Evolutionary conservation across 345 rosid genomes (phyloP), one percentile per base, ranked within the genome.

Genomic region (Eucalyptus fibrosa): DNA sequence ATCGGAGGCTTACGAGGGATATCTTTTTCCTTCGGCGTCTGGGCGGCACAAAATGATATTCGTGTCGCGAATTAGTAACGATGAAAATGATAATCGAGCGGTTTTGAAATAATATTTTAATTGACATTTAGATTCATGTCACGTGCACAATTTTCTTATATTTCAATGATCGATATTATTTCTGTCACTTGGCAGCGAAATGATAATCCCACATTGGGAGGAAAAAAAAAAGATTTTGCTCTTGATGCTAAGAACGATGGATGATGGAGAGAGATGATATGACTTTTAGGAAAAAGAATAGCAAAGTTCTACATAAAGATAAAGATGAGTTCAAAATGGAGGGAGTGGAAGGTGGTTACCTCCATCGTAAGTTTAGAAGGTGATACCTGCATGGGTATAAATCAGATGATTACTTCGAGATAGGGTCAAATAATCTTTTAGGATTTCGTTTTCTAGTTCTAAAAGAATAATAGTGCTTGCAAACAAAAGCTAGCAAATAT

Each of bases 181-280:
- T 4, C 1, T 7, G 34, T 62, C 7, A 7, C 1, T 13, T 28
- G 34, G 1, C 7, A 6, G 2, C 1, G 2, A 18, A 30, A 65
- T 65, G 1, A 8, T 65, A n/a, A n/a, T 67, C 40, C 40, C 21
- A 16, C 5, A 14, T 53, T 53, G 56, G 56, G 24, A 19, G 10
- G 1, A 0, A 19, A 53, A 3, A 53, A 53, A 53, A 3, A 0
- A 19, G 56, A 53, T 53, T 19, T 19, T 53, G 5, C 56, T 53
- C 24, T 7, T 18, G 14, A 34, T 34, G 44, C 14, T 9, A 34
- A 1, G 21, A 4, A 3, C 40, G 3, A 34, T 18, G 44, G 24
- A 34, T 0, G 24, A 69, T 0, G 4, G 82, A 9, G 44, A 69
- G 24, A 34, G 24, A 5, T 19, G 21, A 18, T 9, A 5, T 18